Evolutionary conservation across 192 early-diverging fungal species (phyloP).

Genomic region (Rhizophagus clarus): DNA sequence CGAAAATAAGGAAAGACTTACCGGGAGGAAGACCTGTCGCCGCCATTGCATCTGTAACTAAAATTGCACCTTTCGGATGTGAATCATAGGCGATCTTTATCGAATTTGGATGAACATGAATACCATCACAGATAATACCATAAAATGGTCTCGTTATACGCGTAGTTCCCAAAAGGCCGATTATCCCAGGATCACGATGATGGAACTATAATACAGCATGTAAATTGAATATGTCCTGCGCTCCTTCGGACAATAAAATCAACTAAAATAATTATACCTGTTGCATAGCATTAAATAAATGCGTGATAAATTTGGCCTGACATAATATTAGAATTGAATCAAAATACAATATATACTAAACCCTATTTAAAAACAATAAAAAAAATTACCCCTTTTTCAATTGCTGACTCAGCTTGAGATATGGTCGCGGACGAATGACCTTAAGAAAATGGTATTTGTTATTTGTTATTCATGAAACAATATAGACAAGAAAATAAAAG

Average conservation of each 20-base stretch:
- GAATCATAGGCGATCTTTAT: conserved; percentile 81
- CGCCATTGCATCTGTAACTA: conserved; percentile 83
- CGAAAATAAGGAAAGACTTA: too few relatives aligned
- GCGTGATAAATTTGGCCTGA: conserved; percentile 65
- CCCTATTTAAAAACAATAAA: neutral
- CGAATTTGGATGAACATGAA: conserved; percentile 81
- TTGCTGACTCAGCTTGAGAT: conserved; percentile 61
- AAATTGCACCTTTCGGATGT: conserved; percentile 73
- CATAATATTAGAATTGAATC: neutral
- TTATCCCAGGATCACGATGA: conserved; percentile 83
- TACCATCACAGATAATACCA: conserved; percentile 83
- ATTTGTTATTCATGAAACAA: neutral
- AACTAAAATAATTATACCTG: conserved; percentile 32
- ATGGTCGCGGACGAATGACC: conserved; percentile 72
- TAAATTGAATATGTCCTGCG: neutral
- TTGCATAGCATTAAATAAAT: conserved; percentile 88
- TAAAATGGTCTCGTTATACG: conserved; percentile 70
- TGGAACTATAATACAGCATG: conserved; percentile 58
- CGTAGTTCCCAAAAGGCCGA: conserved; percentile 71
- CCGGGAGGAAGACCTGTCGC: conserved; percentile 74
- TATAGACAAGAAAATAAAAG: neutral
- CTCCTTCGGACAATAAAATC: neutral
- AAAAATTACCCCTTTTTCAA: conserved; percentile 56
- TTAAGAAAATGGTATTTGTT: neutral
- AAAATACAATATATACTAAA: neutral